Conservation (phyloP, 176 grass and related monocot genomes). For the Dendrocalamus sinicus region DNA sequence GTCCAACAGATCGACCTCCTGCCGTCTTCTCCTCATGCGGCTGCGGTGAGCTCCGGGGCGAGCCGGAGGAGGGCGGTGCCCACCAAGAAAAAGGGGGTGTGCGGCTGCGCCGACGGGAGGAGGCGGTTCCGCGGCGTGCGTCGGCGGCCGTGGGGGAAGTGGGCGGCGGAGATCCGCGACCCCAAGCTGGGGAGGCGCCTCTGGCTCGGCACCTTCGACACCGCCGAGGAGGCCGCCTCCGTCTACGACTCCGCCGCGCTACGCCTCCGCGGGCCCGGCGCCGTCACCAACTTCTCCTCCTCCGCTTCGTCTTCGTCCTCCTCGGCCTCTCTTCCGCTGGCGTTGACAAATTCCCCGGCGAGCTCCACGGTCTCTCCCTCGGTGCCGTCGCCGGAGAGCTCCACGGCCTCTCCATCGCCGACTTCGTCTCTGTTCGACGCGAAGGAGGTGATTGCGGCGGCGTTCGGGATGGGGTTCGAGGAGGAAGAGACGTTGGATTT, state of each 20-base stretch:
- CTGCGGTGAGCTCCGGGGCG: neutral
- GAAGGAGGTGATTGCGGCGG: neutral
- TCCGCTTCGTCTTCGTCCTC: neutral
- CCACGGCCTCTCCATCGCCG: neutral
- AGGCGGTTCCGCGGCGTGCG: slow-evolving; percentile 55
- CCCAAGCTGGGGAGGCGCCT: slow-evolving; percentile 62
- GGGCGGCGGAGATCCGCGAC: slow-evolving; percentile 91
- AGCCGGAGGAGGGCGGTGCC: neutral
- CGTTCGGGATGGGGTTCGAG: slow-evolving; percentile 7
- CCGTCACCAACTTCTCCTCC: slow-evolving; percentile 54
- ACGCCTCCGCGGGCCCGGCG: slow-evolving; percentile 59
- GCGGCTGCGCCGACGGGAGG: neutral
- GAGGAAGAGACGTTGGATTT: neutral
- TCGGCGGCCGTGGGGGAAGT: slow-evolving; percentile 76
- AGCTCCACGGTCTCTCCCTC: neutral
- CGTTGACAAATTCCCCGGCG: neutral
- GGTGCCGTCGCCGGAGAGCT: neutral
- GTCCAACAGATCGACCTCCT: slow-evolving; percentile 45
- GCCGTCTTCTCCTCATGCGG: neutral
- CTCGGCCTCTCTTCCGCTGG: neutral
- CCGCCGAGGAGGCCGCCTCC: slow-evolving; percentile 63
- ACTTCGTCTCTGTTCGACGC: slow-evolving; percentile 14
- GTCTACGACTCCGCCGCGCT: slow-evolving; percentile 74
- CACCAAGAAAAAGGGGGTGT: neutral
- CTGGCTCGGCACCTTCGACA: slow-evolving; percentile 92